These are phyloP conservation scores for Carnegiea gigantea DNA, from an alignment of 179 eudicot genomes.

Conservation along the genomic window DNA sequence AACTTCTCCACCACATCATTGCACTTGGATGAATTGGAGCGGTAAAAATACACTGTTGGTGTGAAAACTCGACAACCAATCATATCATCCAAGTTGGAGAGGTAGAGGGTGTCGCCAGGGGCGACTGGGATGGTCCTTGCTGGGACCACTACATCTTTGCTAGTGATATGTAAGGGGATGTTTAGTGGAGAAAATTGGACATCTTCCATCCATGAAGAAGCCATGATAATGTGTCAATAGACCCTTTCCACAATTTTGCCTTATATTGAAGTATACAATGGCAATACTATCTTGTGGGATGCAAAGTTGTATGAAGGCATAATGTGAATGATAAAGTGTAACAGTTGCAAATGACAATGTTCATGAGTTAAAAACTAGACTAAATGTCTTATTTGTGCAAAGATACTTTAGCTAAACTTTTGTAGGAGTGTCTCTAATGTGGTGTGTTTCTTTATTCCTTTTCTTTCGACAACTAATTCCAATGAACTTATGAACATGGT, in stretches of 20 bases:
- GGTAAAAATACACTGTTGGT: slow-evolving; percentile 84
- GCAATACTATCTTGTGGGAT: slow-evolving; percentile 6
- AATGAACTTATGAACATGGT: slow-evolving; percentile 1
- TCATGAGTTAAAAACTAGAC: slow-evolving; percentile 27
- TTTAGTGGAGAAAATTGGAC: slow-evolving; percentile 50
- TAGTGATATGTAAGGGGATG: slow-evolving; percentile 53
- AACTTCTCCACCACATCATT: slow-evolving; percentile 32
- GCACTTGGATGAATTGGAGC: slow-evolving; percentile 23
- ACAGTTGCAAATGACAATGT: slow-evolving; percentile 33
- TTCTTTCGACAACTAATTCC: neutral
- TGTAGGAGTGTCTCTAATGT: no score
- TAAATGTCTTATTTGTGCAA: neutral
- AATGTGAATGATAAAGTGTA: slow-evolving; percentile 17
- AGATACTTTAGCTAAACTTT: neutral
- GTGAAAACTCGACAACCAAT: slow-evolving; percentile 84
- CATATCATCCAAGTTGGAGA: slow-evolving; percentile 87
- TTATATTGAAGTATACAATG: slow-evolving; percentile 1
- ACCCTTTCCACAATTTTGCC: neutral
- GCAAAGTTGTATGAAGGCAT: slow-evolving; percentile 19
- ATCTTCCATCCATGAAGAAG: slow-evolving; percentile 64
- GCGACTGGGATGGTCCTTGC: slow-evolving; percentile 46
- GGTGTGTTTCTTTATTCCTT: neutral
- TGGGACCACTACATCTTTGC: slow-evolving; percentile 47
- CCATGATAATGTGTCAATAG: slow-evolving; percentile 41
- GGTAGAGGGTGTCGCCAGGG: slow-evolving; percentile 60